Evolutionary conservation across 2,329 filamentous ascomycete genomes (phyloP), one percentile per base, ranked within the genome.

Genomic region (Alternaria rosae): DNA sequence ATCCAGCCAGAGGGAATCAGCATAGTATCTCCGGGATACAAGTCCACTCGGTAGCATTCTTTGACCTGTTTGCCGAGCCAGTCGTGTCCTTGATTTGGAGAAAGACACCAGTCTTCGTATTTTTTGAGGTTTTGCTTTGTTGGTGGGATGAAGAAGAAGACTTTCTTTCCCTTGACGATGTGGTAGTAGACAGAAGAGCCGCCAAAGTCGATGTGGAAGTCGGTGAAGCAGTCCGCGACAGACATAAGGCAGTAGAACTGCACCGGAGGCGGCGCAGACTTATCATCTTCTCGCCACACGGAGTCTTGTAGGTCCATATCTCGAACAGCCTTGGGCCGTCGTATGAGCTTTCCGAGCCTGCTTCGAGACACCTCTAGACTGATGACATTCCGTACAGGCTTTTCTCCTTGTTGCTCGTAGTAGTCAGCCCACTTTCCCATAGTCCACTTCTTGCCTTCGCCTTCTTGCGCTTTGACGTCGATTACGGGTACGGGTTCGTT

Each of bases 241-340:
- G 89, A 91, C 89, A 91, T 91, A 35, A 91, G 79, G 71, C 87
- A 89, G 78, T 90, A 90, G 70, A 89, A 90, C 62, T 90, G 88
- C 8, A 91, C 89, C 60, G 88, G 86, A 7, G 88, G 87, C 58
- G 84, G 87, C 56, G 88, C 84, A 28, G 84, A 83, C 65, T 85
- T 83, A 50, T 86, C 85, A 45, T 85, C 83, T 58, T 82, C 80
- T 15, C 83, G 84, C 85, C 85, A 87, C n/a, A 86, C 84, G 5
- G 82, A 79, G 63, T 87, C 85, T 68, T 85, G 83, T 5, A 87
- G 78, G 66, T 87, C 85, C 65, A 91, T 84, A 62, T 91, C 87
- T 38, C 88, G 86, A 15, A 91, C 89, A 43, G 89, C 84, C 72
- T 87, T 87, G 3, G 89, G 89, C 42, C 89, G 83, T 59, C 86